Percentiles rank a stretch among this genome's conserved stretches.
Conservation (phyloP, 306 rosid species). For the Myrica gale region DNA sequence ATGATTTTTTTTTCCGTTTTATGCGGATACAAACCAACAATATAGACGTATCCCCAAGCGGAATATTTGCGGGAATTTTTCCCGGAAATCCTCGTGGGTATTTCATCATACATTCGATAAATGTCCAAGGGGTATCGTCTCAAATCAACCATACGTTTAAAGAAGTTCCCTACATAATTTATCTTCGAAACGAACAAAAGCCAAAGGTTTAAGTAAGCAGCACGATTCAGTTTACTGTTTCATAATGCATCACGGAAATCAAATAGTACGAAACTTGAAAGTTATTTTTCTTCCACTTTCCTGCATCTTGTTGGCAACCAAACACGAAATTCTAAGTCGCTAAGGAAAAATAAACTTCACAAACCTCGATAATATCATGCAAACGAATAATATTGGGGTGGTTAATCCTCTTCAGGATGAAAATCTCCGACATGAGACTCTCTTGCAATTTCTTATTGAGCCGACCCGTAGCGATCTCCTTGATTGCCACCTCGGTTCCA, state of each 20-base stretch:
- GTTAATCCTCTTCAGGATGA: slow-evolving; percentile 68
- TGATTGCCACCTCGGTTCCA: slow-evolving; percentile 95
- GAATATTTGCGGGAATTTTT: not conserved
- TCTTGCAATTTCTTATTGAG: slow-evolving; percentile 91
- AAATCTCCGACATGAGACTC: slow-evolving; percentile 88
- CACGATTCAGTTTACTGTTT: not conserved
- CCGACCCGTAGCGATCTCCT: slow-evolving; percentile 75
- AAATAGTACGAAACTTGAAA: not conserved
- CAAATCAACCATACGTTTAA: not conserved
- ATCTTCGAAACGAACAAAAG: not conserved
- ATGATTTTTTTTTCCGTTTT: too few species aligned
- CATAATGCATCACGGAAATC: not conserved
- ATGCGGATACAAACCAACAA: not conserved
- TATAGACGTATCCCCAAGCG: not conserved
- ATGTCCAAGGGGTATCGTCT: not conserved
- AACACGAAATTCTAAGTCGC: not conserved
- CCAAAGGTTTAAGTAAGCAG: not conserved
- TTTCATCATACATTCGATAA: not conserved
- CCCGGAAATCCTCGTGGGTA: not conserved
- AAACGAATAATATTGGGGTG: slow-evolving; percentile 89
- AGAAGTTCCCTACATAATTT: not conserved
- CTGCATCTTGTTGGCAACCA: slow-evolving; percentile 19
- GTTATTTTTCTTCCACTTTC: slow-evolving; percentile 4
- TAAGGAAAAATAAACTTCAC: not conserved
- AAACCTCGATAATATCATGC: slow-evolving; percentile 85